Base-by-base conservation (phyloP, 345 rosid genomes). In the Iberis pinnata region DNA sequence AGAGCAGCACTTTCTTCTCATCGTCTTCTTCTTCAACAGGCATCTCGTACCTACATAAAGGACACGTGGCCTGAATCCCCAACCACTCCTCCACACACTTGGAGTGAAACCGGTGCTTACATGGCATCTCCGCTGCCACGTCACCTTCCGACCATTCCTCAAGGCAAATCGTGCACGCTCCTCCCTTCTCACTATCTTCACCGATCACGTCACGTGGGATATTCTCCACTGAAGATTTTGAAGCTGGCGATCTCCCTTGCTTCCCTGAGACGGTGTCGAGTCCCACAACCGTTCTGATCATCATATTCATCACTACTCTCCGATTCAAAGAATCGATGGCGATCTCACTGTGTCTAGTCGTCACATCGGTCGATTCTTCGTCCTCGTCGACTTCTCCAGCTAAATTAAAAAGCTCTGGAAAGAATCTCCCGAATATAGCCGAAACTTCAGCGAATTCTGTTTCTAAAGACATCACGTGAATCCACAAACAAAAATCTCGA, bases 101-200 rank as follows among this genome's bases (percentile, higher is more conserved):
- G 0, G 70, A 63, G 8, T 70, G 74, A 20, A 70, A 70, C 50
- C 6, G 12, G 4, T 70, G 74, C n/a, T 70, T 59, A 47, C 74
- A 70, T 6, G 74, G 74, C 70, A 70, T 64, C 74, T 70, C 74
- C 27, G 70, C 65, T 33, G 68, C 64, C 53, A 57, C 70, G 56
- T 63, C 70, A 50, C 70, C 74, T 22, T 31, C 44, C 27, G 27
- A 53, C 64, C 69, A 58, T 49, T 64, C 74, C 4, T 70, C 74
- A 5, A 70, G 48, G 5, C 70, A 64, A n/a, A 70, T 46, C 51
- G 70, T 8, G 16, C 74, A 70, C 3, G 61, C 20, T 4, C 63
- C 60, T 1, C 11, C 43, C 4, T 6, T 41, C 58, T 40, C 60
- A 18, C 16, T 11, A 3, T 25, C 35, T 2, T 38, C 69, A 12